Base-by-base conservation (phyloP, 495 filamentous ascomycete genomes). In the Corynascus novoguineensis region DNA sequence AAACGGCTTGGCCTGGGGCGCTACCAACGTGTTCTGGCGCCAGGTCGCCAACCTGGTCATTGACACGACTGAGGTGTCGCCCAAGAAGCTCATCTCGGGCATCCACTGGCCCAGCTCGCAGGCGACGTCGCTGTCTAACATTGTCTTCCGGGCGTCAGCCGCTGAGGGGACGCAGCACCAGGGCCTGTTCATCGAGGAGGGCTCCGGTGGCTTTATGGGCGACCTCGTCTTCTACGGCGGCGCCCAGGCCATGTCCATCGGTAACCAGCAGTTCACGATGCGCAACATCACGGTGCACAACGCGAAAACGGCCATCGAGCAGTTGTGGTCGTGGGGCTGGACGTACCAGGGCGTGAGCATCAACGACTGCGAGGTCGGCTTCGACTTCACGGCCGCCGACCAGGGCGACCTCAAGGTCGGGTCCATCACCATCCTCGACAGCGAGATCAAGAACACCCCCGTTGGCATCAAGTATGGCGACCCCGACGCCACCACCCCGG, bases 211-310 rank as follows among this genome's bases (percentile, higher is more conserved):
- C 25, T 88, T 87, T 57, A 61, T 90, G 57, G 82, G 81, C 51
- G 90, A 95, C 62, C 74, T 96, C 17, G 80, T 71, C 21, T 88
- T 90, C 68, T 75, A 81, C 58, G 88, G 89, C 52, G 89, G 89
- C 11, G 60, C 73, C 6, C 75, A 82, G 46, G 89, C 79, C n/a
- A 73, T 80, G 8, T 71, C 75, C 17, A 63, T 90, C 45, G 87
- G 88, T 50, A 90, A 87, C 63, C 89, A 92, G 73, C 89, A 92
- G 68, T 93, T 86, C 60, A 91, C 88, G 12, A 83, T 86, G 67
- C 80, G 86, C 37, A 89, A 90, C 63, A 60, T 93, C 35, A 78
- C 71, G 0, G 83, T 92, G 66, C 70, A 68, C 60, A 78, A 82
- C 60, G 81, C 78, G 34, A 57, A 71, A 27, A 80, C 78, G 27